Percentiles rank a stretch among this genome's conserved stretches.
Evolutionary conservation across 2,329 filamentous ascomycete genomes (phyloP).

Genomic region (Fusarium solani-melongenae): DNA sequence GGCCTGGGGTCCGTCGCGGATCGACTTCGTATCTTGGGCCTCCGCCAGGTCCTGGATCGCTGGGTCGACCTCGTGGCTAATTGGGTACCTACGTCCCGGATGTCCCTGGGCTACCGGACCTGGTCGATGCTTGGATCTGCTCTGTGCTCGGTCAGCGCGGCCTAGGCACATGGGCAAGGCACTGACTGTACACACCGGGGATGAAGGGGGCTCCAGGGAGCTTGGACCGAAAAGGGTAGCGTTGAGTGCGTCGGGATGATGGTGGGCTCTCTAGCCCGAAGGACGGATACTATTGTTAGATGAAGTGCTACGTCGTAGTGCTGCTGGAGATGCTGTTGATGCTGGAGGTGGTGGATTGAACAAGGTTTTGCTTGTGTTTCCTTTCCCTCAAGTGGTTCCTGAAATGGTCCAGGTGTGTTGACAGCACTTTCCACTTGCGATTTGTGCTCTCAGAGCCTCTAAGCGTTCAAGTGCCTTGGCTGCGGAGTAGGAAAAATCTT

Average conservation of each 20-base stretch:
- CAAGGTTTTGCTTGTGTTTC: background rate
- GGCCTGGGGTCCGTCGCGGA: slow-evolving; percentile 7
- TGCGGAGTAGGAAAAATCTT: background rate
- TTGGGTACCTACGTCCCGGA: slow-evolving; percentile 26
- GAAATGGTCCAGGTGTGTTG: background rate
- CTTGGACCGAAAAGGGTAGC: slow-evolving; percentile 39
- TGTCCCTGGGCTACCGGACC: slow-evolving; percentile 9
- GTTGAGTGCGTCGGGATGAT: slow-evolving; percentile 12
- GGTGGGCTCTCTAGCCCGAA: slow-evolving; percentile 17
- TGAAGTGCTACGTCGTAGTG: slow-evolving; percentile 1
- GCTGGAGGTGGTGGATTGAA: background rate
- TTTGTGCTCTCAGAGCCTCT: background rate
- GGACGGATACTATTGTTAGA: slow-evolving; percentile 19
- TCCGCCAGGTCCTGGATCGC: slow-evolving; percentile 36
- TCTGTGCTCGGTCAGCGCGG: slow-evolving; percentile 32
- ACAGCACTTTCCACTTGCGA: background rate
- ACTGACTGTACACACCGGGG: slow-evolving; percentile 26
- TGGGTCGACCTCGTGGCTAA: slow-evolving; percentile 31
- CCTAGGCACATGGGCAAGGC: background rate
- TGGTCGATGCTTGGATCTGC: slow-evolving; percentile 21
- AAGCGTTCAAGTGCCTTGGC: background rate
- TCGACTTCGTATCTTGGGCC: slow-evolving; percentile 31
- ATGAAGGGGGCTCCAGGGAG: slow-evolving; percentile 39
- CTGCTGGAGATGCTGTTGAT: background rate
- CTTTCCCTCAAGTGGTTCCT: background rate